These are phyloP conservation scores for Blastomyces emzantsi DNA, from an alignment of 2,329 filamentous ascomycete species.

Conservation along the genomic window DNA sequence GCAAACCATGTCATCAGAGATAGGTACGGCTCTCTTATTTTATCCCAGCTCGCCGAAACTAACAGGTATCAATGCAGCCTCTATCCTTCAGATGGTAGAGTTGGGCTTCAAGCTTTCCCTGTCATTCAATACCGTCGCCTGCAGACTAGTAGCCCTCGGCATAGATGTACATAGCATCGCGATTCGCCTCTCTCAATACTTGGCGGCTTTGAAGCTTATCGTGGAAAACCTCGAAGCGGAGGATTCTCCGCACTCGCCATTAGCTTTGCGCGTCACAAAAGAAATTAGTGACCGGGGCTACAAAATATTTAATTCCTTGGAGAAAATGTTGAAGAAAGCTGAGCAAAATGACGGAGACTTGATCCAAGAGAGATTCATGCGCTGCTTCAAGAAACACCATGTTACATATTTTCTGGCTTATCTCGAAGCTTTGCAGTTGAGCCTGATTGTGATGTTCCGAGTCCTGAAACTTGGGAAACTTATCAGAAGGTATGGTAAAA, in stretches of 20 bases:
- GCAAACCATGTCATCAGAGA: slow-evolving; percentile 1
- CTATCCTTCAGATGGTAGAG: slow-evolving; percentile 9
- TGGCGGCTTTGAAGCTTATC: slow-evolving; percentile 33
- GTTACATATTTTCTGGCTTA: slow-evolving; percentile 36
- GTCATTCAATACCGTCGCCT: slow-evolving; percentile 35
- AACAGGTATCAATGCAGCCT: slow-evolving; percentile 47
- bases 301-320: slow-evolving; percentile 34
- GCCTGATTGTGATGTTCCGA: slow-evolving; percentile 32
- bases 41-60: slow-evolving; percentile 27
- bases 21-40: neutral
- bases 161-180: slow-evolving; percentile 37
- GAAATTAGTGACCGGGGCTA: slow-evolving; percentile 34
- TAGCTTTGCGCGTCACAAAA: slow-evolving; percentile 28
- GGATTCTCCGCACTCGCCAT: slow-evolving; percentile 26
- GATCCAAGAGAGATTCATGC: slow-evolving; percentile 31
- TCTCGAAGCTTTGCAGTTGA: slow-evolving; percentile 35
- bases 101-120: slow-evolving; percentile 34
- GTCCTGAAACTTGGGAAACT: slow-evolving; percentile 32
- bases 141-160: slow-evolving; percentile 32
- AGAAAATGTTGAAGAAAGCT: slow-evolving; percentile 33
- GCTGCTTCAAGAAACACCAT: slow-evolving; percentile 36
- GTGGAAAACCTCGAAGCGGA: slow-evolving; percentile 26
- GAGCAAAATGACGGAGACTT: slow-evolving; percentile 24
- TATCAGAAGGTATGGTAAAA: slow-evolving; percentile 19
- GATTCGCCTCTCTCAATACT: slow-evolving; percentile 34